Evolutionary conservation across 192 early-diverging fungal species (phyloP), one percentile per base, ranked within the genome.

Genomic region (Phycomyces nitens): DNA sequence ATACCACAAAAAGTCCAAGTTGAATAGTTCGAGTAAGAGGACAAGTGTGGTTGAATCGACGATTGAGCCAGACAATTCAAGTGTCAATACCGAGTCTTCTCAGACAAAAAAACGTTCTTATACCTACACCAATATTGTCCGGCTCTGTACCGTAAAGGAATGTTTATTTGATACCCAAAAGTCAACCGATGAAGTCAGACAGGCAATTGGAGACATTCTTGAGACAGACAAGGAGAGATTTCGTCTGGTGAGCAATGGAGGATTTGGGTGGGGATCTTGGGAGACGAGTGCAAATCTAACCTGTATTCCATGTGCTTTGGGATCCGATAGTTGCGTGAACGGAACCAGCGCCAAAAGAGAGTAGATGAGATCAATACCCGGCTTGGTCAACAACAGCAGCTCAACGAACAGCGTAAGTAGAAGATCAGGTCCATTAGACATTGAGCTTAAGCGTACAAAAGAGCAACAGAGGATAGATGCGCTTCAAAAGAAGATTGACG

Each of bases 41-140:
- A 43, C 9, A 15, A 54, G 47, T 47, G 6, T 53, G 20, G 7
- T 58, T 2, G 56, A 60, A 59, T 54, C 41, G 52, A 34, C 47
- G 16, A 20, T 39, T 15, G 29, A 34, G 11, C 22, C 12, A 47
- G 27, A 39, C 29, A 21, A 63, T 59, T 21, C 20, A 27, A 58
- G 56, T 67, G 18, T 52, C 43, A 29, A 16, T 11, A 60, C 55
- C 5, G 60, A 9, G 7, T 34, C 29, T 47, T n/a, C 18, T 47
- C 15, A 16, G 18, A 57, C 76, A 71, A 60, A 69, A 20, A 79
- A 73, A 47, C 75, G 64, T 38, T 85, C 83, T 34, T 85, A 85
- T 55, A 82, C 79, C 0, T 82, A 81, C 53, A 71, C 79, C 34
- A 65, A 68, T 26, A 72, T 82, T 51, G 73, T 82, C 73, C 59